Evolutionary conservation across 805 yeast genomes (phyloP), one percentile per base, ranked within the genome.

Genomic region (Saturnispora serradocipensis): DNA sequence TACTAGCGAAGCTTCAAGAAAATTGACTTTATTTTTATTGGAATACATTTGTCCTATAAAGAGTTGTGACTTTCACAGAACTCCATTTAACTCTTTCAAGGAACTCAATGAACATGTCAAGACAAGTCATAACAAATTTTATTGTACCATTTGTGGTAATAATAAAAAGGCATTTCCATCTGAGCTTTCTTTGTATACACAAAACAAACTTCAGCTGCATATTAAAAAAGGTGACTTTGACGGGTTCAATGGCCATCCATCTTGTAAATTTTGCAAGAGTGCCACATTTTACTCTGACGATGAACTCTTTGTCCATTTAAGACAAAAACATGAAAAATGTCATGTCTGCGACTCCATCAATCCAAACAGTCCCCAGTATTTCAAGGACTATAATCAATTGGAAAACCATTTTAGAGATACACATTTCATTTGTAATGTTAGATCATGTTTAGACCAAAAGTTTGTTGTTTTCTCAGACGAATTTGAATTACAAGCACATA

Each of bases 391-490:
- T 63, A 84, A 84, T 44, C 72, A 80, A 39, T 72, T 93, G 51
- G 85, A 81, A 58, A 70, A 72, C 15, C 99, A 93, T 71, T 93
- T 93, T 67, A 73, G 71, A 58, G 65, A 62, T 4, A 80, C 75
- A 42, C 99, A 93, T 67, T 88, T 72, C 66, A 80, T 81, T 15
- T 93, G 99, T 69, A 73, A 76, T 32, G 84, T 86, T 18, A 86
- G 79, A 46, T 61, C 76, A 11, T 93, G 99, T 68, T 67, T 90
- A 46, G 98, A 90, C 51, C 82, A 86, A 66, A 86, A 87, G 64
- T 91, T 93, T 68, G 93, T 93, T 22, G 99, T 91, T 1, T 93
- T 93, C 64, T 77, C 83, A 22, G 91, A 88, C 55, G 93, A 86
- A 49, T 67, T 89, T 51, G 97, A 89, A 58, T 72, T 93, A 50